Conservation (phyloP, 495 filamentous ascomycete species). For the Astrothelium macrocarpum region DNA sequence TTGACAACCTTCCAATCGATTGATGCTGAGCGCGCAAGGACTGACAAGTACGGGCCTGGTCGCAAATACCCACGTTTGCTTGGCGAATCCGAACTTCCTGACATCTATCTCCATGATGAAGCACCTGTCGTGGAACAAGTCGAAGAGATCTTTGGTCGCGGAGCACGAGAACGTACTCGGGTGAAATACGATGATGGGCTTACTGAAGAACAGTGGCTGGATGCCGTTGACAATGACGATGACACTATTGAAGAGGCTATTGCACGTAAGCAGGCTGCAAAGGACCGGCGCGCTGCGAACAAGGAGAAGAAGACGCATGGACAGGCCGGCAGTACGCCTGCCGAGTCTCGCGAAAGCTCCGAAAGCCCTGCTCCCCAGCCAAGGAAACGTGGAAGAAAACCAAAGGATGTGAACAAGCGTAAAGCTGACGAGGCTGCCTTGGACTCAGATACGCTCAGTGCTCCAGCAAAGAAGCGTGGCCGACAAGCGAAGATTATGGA, state of each 20-base stretch:
- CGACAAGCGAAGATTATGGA: slow-evolving; percentile 57
- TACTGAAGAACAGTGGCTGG: slow-evolving; percentile 93
- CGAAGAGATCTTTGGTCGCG: slow-evolving; percentile 71
- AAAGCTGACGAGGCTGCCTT: slow-evolving; percentile 66
- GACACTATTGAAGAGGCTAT: slow-evolving; percentile 89
- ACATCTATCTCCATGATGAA: slow-evolving; percentile 83
- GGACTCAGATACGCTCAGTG: slow-evolving; percentile 50
- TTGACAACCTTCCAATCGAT: slow-evolving; percentile 41
- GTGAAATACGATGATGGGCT: slow-evolving; percentile 96
- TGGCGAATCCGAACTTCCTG: slow-evolving; percentile 79
- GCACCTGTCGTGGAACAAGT: slow-evolving; percentile 69
- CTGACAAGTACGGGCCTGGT: slow-evolving; percentile 61
- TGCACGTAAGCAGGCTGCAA: slow-evolving; percentile 75
- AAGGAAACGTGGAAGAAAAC: slow-evolving; percentile 71
- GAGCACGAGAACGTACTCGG: slow-evolving; percentile 83
- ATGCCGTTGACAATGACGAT: slow-evolving; percentile 91
- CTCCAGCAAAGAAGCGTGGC: slow-evolving; percentile 72
- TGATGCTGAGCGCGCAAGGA: slow-evolving; percentile 60
- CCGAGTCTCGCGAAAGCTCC: slow-evolving; percentile 66
- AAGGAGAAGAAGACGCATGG: slow-evolving; percentile 51
- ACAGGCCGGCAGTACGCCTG: slow-evolving; percentile 60
- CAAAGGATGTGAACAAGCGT: slow-evolving; percentile 58
- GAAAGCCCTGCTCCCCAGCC: slow-evolving; percentile 49
- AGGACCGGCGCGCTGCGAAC: slow-evolving; percentile 66
- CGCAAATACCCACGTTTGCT: slow-evolving; percentile 67